Conservation (phyloP, 2,329 filamentous ascomycete species). For the Microcera coccophila region DNA sequence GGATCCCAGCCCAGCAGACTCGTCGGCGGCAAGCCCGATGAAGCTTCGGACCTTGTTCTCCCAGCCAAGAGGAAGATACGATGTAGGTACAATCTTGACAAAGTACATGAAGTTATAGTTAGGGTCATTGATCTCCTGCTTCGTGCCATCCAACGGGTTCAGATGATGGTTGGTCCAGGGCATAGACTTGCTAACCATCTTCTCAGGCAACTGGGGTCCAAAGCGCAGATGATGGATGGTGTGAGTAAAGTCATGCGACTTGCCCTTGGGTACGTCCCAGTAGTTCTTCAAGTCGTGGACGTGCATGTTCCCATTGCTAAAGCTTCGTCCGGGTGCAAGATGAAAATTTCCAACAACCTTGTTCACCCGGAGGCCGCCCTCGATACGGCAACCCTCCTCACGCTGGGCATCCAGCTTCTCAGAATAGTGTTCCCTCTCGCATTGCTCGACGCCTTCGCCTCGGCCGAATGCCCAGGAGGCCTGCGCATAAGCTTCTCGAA, state of each 20-base stretch:
- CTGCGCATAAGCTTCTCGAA: conserved; percentile 86
- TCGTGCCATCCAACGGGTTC: conserved; percentile 81
- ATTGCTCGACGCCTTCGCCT: conserved; percentile 92
- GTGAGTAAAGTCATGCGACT: conserved; percentile 84
- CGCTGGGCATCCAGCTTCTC: conserved; percentile 85
- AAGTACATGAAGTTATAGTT: conserved; percentile 99
- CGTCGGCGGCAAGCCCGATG: conserved; percentile 42
- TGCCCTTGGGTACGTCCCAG: conserved; percentile 66
- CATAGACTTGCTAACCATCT: conserved; percentile 51
- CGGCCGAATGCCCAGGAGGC: conserved; percentile 91
- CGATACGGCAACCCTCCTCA: conserved; percentile 88
- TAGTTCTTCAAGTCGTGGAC: conserved; percentile 97
- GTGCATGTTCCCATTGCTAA: conserved; percentile 95
- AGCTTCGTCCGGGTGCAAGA: conserved; percentile 90
- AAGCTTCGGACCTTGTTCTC: conserved; percentile 51
- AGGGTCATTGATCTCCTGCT: conserved; percentile 73
- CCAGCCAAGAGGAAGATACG: conserved; percentile 90
- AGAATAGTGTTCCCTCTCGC: conserved; percentile 87
- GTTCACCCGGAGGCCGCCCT: conserved; percentile 89
- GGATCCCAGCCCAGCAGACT: conserved; percentile 63
- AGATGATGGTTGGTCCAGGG: conserved; percentile 85
- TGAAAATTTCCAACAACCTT: conserved; percentile 99
- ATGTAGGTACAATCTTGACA: conserved; percentile 94
- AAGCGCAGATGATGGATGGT: conserved; percentile 85
- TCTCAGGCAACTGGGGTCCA: conserved; percentile 81